Percentiles rank a stretch among this genome's conserved stretches.
Conservation (phyloP, 352 stramenopile genomes). For the Phytophthora sp. region DNA sequence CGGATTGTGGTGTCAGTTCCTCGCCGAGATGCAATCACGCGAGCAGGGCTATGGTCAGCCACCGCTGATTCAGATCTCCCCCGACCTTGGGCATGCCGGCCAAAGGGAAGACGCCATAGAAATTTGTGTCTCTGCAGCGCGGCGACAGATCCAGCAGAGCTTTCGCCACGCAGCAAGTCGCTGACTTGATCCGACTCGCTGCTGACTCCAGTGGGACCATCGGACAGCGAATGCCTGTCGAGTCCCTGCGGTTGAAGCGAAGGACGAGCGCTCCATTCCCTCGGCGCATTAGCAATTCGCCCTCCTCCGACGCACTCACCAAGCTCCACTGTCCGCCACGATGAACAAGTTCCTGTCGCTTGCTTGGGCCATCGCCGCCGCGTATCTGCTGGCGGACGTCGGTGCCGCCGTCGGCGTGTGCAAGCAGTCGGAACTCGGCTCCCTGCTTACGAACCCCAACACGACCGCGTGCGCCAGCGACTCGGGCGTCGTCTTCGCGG, state of each 20-base stretch:
- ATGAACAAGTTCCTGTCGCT: slow-evolving; percentile 19
- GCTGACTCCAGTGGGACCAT: slow-evolving; percentile 27
- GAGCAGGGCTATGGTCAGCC: no score
- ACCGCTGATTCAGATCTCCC: no score
- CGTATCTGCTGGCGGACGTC: background rate
- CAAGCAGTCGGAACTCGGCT: slow-evolving; percentile 29
- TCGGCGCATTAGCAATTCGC: slow-evolving; percentile 14
- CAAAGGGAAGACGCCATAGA: no score
- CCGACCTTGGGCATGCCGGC: no score
- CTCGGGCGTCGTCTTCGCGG: slow-evolving; percentile 27
- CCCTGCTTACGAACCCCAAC: slow-evolving; percentile 38
- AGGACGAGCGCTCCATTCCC: background rate
- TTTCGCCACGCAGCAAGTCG: no score
- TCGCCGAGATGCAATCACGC: no score
- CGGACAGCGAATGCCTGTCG: background rate
- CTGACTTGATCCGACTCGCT: slow-evolving; percentile 7
- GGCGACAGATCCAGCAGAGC: no score
- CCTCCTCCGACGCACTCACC: slow-evolving; percentile 1
- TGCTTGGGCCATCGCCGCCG: background rate
- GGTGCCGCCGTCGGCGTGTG: slow-evolving; percentile 21
- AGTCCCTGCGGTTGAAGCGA: background rate
- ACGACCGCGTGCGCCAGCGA: slow-evolving; percentile 33
- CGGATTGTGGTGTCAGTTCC: no score
- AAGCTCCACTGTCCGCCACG: background rate
- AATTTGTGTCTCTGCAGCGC: no score